phyloP scores from a whole-genome alignment of 805 yeast species.

The Starmerella kuoi region DNA sequence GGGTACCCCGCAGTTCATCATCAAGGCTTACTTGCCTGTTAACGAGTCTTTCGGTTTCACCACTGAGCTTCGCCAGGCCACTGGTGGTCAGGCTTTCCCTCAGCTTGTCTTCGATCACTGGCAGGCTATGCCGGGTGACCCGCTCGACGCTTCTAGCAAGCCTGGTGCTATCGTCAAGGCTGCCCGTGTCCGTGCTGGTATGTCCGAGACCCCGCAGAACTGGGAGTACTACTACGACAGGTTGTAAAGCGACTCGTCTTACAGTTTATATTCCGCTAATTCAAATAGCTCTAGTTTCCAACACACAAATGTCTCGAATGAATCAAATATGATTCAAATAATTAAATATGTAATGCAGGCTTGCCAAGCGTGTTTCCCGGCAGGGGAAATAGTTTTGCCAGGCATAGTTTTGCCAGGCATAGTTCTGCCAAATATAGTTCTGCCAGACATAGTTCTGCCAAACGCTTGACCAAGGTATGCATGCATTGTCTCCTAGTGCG shows the following conservation, averaged over 20 bases:
- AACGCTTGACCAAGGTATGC: too few species aligned
- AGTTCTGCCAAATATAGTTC: too few species aligned
- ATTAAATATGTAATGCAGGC: too few species aligned
- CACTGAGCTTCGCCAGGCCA: slow-evolving; percentile 98
- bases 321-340: too few species aligned
- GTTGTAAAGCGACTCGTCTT: slow-evolving; percentile 32
- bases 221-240: slow-evolving; percentile 91
- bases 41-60: slow-evolving; percentile 99
- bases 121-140: slow-evolving; percentile 84
- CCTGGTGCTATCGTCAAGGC: slow-evolving; percentile 53
- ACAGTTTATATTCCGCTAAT: slow-evolving; percentile 1
- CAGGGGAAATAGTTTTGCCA: too few species aligned
- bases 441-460: too few species aligned
- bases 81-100: slow-evolving; percentile 99
- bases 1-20: slow-evolving; percentile 99
- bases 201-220: slow-evolving; percentile 95
- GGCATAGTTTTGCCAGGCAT: too few species aligned
- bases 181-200: slow-evolving; percentile 90
- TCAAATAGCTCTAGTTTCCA: too few species aligned
- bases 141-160: slow-evolving; percentile 70
- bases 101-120: slow-evolving; percentile 99
- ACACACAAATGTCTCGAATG: too few species aligned
- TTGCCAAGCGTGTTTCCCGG: too few species aligned
- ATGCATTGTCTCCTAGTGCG: too few species aligned
- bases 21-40: slow-evolving; percentile 99